Evolutionary conservation across 192 early-diverging fungal species (phyloP).

Genomic region (Martensiomyces pterosporus): DNA sequence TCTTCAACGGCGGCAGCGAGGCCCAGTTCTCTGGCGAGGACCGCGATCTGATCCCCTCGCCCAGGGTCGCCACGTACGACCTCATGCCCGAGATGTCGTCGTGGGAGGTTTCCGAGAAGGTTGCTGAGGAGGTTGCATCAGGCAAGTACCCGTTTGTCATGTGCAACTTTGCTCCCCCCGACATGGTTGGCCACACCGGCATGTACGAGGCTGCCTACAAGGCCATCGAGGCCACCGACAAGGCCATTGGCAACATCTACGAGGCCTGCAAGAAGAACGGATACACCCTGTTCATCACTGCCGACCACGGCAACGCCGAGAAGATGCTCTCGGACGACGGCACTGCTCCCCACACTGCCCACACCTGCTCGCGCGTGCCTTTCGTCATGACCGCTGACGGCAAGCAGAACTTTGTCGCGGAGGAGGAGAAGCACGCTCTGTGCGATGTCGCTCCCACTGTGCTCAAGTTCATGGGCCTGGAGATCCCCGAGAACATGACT

Average conservation of each 20-base stretch:
- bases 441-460: constrained; percentile 98
- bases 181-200: constrained; percentile 98
- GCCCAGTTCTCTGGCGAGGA: constrained; percentile 85
- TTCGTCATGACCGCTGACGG: constrained; percentile 76
- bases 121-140: constrained; percentile 72
- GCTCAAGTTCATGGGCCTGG: constrained; percentile 85
- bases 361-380: constrained; percentile 87
- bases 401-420: constrained; percentile 51
- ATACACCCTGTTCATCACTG: constrained; percentile 91
- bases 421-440: constrained; percentile 63
- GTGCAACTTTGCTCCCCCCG: constrained; percentile 99
- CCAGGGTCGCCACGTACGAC: constrained; percentile 98
- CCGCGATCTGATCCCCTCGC: constrained; percentile 85
- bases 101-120: constrained; percentile 81
- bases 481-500: constrained; percentile 94
- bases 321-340: constrained; percentile 90
- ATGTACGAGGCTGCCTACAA: constrained; percentile 85
- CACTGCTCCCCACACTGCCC: constrained; percentile 90
- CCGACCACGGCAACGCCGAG: constrained; percentile 99
- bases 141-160: constrained; percentile 91
- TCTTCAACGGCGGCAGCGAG: constrained; percentile 99
- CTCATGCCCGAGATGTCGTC: constrained; percentile 94
- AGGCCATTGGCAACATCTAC: constrained; percentile 89
- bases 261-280: constrained; percentile 86
- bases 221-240: constrained; percentile 92